Conservation (phyloP, 495 filamentous ascomycete genomes). For the Halenospora varia region DNA sequence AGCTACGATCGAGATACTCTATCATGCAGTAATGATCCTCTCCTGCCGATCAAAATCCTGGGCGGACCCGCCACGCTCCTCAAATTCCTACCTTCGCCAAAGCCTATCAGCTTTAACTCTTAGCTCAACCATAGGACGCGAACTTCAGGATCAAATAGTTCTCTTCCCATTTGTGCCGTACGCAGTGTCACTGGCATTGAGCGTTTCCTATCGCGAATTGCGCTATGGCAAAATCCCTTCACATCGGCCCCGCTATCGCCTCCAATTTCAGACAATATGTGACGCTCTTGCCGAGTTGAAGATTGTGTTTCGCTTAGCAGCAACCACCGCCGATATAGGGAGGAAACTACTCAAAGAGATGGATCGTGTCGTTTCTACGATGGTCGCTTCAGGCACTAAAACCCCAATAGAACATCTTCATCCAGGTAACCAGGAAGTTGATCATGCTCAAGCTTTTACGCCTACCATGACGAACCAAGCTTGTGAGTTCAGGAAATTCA, state of each 20-base stretch:
- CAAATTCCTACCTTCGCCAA: slow-evolving; percentile 52
- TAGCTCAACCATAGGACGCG: slow-evolving; percentile 52
- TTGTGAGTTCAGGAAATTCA: not conserved
- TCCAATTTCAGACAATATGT: slow-evolving; percentile 56
- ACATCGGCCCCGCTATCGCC: slow-evolving; percentile 56
- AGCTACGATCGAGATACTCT: slow-evolving; percentile 65
- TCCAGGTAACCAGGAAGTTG: not conserved
- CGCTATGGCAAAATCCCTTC: slow-evolving; percentile 61
- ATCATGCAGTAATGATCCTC: slow-evolving; percentile 66
- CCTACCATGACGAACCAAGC: not conserved
- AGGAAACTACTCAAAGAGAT: slow-evolving; percentile 35
- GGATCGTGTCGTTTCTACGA: slow-evolving; percentile 31
- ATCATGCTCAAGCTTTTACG: not conserved
- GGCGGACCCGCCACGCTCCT: slow-evolving; percentile 48
- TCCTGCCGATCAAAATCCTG: slow-evolving; percentile 44
- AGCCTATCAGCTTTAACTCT: slow-evolving; percentile 62
- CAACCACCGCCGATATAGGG: slow-evolving; percentile 56
- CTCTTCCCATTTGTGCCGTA: slow-evolving; percentile 67
- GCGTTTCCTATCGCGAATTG: slow-evolving; percentile 68
- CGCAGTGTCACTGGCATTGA: slow-evolving; percentile 60
- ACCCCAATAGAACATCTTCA: slow-evolving; percentile 17
- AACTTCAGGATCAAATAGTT: slow-evolving; percentile 48
- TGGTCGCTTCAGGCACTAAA: slow-evolving; percentile 20
- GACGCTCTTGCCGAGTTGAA: slow-evolving; percentile 51
- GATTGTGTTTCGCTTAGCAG: slow-evolving; percentile 58